Evolutionary conservation across 1,284 basidiomycete species (phyloP), one percentile per base, ranked within the genome.

Genomic region (Ceratobasidium sp.): DNA sequence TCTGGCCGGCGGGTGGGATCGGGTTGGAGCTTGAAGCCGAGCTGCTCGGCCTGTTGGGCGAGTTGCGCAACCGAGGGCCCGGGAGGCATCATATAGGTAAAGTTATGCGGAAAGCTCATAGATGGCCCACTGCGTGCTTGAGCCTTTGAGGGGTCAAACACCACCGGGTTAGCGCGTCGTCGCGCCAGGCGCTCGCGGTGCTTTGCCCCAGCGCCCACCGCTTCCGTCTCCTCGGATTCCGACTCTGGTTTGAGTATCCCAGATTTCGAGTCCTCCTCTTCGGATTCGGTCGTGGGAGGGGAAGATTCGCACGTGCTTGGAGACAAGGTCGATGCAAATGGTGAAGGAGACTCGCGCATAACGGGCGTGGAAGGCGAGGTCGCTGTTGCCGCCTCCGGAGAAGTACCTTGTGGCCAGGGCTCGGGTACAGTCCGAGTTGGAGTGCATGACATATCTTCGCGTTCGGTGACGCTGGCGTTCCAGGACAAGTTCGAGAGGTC

Each of bases 361-460:
- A 47, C 38, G 5, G 52, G 50, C 22, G 64, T 55, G 7, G 40
- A 38, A 1, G 64, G 52, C 7, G 25, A 29, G 2, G 27, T 42
- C n/a, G 29, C 40, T 2, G 64, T 47, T 2, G 31, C 50, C 3
- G 47, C 50, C 20, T 52, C 35, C n/a, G 49, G 42, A 15, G 58
- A 62, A 34, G 27, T 31, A 8, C 32, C 29, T 17, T 49, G 45
- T n/a, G 52, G 64, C 38, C 38, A 38, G 25, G 62, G 53, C 17
- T 68, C 35, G 8, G 52, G 53, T 4, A 45, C 15, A 17, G 52
- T 54, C 49, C 55, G 64, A 12, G 64, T 68, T 7, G 64, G 64
- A 4, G 64, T 68, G 62, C 62, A 67, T 22, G 62, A 42, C 62
- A 67, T 67, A 25, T 49, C 35, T 17, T 68, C 64, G 40, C 55